Percentiles rank a stretch among this genome's conserved stretches.
Conservation (phyloP, 2,329 filamentous ascomycete species). For the Arthrobotrys megalospora region DNA sequence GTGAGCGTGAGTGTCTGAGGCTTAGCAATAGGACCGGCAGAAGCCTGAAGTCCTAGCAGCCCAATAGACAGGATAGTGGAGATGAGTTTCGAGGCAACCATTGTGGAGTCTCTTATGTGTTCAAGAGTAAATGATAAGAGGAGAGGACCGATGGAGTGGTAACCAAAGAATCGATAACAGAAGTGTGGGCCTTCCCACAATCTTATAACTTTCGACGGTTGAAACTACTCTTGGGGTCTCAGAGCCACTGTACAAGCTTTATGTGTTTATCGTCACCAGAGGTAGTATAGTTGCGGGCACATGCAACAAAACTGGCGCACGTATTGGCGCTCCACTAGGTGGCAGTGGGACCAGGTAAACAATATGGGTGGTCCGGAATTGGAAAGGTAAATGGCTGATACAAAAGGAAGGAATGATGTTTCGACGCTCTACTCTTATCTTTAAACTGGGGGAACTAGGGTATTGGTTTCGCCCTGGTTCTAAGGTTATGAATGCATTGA, state of each 20-base stretch:
- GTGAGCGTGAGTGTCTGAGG: conserved; percentile 11
- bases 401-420: conserved; percentile 47
- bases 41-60: conserved; percentile 51
- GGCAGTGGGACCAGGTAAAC: conserved; percentile 14
- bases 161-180: conserved; percentile 26
- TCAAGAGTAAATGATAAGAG: conserved; percentile 24
- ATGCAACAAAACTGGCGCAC: conserved; percentile 34
- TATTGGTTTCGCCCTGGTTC: conserved; percentile 16
- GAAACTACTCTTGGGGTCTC: neutral
- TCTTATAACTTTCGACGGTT: conserved; percentile 39
- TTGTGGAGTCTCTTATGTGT: conserved; percentile 33
- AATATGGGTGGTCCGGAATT: conserved; percentile 27
- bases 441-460: conserved; percentile 33
- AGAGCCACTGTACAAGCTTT: neutral
- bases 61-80: conserved; percentile 46
- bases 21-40: conserved; percentile 35
- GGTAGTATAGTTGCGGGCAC: conserved; percentile 6
- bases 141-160: conserved; percentile 23
- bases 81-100: conserved; percentile 54
- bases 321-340: neutral
- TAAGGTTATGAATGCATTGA: conserved; percentile 3
- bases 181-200: conserved; percentile 5
- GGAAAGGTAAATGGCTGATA: conserved; percentile 36
- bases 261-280: neutral
- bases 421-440: conserved; percentile 26